Percentiles rank a stretch among this genome's conserved stretches.
phyloP scores from a whole-genome alignment of 2,329 filamentous ascomycete genomes.

The Hypoxylon sp. region DNA sequence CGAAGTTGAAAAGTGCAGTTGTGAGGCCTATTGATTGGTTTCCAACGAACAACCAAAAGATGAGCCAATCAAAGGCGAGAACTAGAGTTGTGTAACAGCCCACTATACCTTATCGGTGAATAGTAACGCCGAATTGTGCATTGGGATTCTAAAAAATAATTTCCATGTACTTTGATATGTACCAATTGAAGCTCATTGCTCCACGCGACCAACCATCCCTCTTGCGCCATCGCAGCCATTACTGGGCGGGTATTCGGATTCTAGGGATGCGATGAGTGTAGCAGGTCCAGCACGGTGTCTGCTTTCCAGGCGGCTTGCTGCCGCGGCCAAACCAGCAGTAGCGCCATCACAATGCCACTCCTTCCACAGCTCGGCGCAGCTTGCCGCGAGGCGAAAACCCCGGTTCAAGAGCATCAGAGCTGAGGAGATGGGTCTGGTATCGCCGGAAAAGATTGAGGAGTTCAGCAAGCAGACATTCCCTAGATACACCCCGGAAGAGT shows the following conservation, averaged over 20 bases:
- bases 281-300: constrained; percentile 69
- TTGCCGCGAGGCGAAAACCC: constrained; percentile 62
- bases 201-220: constrained; percentile 17
- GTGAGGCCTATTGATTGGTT: not conserved
- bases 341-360: constrained; percentile 55
- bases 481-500: constrained; percentile 77
- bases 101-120: constrained; percentile 16
- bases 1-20: not conserved
- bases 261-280: constrained; percentile 66
- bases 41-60: not conserved
- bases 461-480: constrained; percentile 67
- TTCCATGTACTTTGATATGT: constrained; percentile 42
- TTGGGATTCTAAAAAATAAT: constrained; percentile 48
- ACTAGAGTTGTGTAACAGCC: constrained; percentile 6
- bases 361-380: constrained; percentile 68
- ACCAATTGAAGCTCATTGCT: constrained; percentile 39
- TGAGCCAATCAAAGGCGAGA: constrained; percentile 16
- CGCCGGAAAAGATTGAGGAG: constrained; percentile 60
- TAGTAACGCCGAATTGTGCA: constrained; percentile 34
- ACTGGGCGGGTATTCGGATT: constrained; percentile 40
- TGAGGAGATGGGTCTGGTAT: constrained; percentile 65
- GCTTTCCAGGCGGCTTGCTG: constrained; percentile 65
- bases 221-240: constrained; percentile 44
- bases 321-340: constrained; percentile 51
- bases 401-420: constrained; percentile 69